These are phyloP conservation scores for Atkinsonella hypoxylon DNA, from an alignment of 2,329 filamentous ascomycete species.

Conservation along the genomic window DNA sequence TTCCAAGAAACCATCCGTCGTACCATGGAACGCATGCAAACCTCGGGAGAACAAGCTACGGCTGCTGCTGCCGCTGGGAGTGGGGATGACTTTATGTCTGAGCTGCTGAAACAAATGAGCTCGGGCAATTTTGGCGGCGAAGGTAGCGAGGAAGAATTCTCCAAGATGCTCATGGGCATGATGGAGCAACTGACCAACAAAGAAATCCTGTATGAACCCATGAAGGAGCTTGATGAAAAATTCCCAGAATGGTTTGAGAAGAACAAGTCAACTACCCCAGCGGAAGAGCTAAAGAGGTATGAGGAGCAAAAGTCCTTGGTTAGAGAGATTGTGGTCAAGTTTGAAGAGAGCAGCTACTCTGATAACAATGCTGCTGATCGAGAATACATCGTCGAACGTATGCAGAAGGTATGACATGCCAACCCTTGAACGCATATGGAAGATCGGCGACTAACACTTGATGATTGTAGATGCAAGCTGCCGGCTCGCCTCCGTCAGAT, in stretches of 20 bases:
- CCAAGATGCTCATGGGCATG: constrained; percentile 92
- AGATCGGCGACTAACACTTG: neutral
- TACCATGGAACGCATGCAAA: constrained; percentile 94
- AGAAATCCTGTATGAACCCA: constrained; percentile 95
- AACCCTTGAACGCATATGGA: neutral
- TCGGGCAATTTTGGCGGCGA: constrained; percentile 50
- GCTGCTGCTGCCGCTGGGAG: constrained; percentile 58
- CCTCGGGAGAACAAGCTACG: constrained; percentile 74
- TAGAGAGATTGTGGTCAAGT: constrained; percentile 75
- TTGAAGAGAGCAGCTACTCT: constrained; percentile 69
- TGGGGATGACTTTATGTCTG: constrained; percentile 72
- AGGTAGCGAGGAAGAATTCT: constrained; percentile 67
- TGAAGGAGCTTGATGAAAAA: constrained; percentile 92
- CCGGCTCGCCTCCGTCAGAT: constrained; percentile 80
- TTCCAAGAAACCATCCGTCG: constrained; percentile 89
- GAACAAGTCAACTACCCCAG: constrained; percentile 52
- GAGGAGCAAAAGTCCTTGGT: constrained; percentile 71
- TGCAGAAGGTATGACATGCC: constrained; percentile 72
- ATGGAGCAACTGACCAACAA: constrained; percentile 99
- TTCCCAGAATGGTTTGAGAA: constrained; percentile 81
- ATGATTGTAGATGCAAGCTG: constrained; percentile 75
- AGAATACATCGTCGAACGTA: constrained; percentile 90
- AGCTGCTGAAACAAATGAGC: constrained; percentile 75
- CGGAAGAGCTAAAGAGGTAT: constrained; percentile 69
- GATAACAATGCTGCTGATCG: constrained; percentile 73